These are phyloP conservation scores for Spiraea crenata DNA, from an alignment of 331 rosid genomes.

Conservation along the genomic window DNA sequence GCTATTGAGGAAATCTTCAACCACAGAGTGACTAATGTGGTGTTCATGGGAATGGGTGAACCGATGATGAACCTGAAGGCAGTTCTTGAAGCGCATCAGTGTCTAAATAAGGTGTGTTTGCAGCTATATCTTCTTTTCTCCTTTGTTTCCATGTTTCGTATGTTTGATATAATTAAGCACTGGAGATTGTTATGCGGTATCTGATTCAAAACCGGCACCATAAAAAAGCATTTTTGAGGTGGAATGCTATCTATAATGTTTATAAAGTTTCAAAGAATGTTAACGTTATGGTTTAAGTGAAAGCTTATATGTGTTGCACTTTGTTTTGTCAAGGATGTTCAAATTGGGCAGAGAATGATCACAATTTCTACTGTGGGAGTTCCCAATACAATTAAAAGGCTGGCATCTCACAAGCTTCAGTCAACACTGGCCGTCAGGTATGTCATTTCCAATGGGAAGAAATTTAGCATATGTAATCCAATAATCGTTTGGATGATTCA, in stretches of 20 bases:
- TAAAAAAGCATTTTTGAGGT: background rate
- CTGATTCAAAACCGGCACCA: background rate
- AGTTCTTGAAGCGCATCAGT: slow-evolving; percentile 85
- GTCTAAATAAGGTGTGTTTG: slow-evolving; percentile 80
- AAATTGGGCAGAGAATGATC: slow-evolving; percentile 98
- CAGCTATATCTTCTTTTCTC: slow-evolving; percentile 5
- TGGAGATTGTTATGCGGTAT: background rate
- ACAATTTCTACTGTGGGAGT: slow-evolving; percentile 97
- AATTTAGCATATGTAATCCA: background rate
- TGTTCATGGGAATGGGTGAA: slow-evolving; percentile 99
- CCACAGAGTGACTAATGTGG: slow-evolving; percentile 86
- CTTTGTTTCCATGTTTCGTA: background rate
- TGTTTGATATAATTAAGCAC: background rate
- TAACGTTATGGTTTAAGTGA: slow-evolving; percentile 2
- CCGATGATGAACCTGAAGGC: slow-evolving; percentile 90
- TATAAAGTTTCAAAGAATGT: background rate
- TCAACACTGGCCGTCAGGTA: slow-evolving; percentile 98
- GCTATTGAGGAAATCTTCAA: slow-evolving; percentile 91
- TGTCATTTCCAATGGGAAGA: slow-evolving; percentile 2
- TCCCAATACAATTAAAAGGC: slow-evolving; percentile 85
- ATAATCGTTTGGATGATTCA: background rate
- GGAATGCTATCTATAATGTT: slow-evolving; percentile 8
- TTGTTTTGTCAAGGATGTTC: slow-evolving; percentile 56
- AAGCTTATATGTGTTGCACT: slow-evolving; percentile 18
- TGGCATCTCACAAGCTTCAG: slow-evolving; percentile 96